Conservation (phyloP, 73 alveolate genomes). For the Strombidium stylifer region DNA sequence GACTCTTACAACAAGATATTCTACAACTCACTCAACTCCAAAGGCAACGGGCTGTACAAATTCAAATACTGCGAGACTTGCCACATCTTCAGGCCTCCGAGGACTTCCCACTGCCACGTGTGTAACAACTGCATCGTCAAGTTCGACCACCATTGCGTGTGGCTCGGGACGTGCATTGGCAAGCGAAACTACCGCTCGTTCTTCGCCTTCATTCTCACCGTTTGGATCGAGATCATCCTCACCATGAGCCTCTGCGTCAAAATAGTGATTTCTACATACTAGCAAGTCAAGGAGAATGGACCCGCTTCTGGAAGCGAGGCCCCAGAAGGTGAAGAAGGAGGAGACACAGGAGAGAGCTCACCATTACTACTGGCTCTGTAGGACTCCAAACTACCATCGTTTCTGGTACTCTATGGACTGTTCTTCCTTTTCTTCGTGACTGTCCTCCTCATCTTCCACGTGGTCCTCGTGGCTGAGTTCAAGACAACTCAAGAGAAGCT, state of each 20-base stretch:
- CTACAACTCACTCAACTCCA: neutral
- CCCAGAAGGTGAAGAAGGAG: neutral
- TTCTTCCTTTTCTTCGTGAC: constrained; percentile 22
- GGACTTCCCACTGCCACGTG: constrained; percentile 38
- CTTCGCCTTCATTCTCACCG: neutral
- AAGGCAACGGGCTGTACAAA: neutral
- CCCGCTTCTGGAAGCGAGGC: too few species aligned
- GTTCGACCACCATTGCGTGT: constrained; percentile 55
- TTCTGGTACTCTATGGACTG: neutral
- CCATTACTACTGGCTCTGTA: neutral
- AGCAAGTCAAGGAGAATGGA: neutral
- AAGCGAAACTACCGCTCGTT: constrained; percentile 22
- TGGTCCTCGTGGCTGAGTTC: neutral
- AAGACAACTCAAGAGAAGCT: constrained; percentile 26
- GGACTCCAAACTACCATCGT: neutral
- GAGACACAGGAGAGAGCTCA: neutral
- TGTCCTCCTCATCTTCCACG: constrained; percentile 9
- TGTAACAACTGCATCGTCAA: constrained; percentile 39
- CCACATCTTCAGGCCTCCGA: constrained; percentile 35
- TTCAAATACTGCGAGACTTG: constrained; percentile 36
- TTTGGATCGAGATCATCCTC: neutral
- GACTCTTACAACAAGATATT: neutral
- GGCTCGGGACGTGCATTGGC: constrained; percentile 55
- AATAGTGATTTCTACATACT: neutral
- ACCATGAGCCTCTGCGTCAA: neutral